Evolutionary conservation across 495 filamentous ascomycete species (phyloP).

Genomic region (Penicillium simplicissimum): DNA sequence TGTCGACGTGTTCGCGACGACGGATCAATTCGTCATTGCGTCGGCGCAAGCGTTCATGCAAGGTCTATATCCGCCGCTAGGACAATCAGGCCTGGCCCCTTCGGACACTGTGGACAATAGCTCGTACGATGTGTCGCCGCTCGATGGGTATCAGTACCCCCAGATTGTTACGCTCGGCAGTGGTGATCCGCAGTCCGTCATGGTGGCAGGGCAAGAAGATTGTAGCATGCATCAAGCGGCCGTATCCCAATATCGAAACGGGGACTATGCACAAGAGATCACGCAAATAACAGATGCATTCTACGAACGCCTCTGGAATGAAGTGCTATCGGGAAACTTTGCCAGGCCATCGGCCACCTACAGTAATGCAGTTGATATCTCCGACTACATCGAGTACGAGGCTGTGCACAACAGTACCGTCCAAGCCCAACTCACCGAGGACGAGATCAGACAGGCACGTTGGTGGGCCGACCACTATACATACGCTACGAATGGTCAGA

Average conservation of each 20-base stretch:
- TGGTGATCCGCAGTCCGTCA: slow-evolving; percentile 56
- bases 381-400: slow-evolving; percentile 74
- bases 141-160: slow-evolving; percentile 75
- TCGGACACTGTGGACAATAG: slow-evolving; percentile 54
- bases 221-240: slow-evolving; percentile 51
- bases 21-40: slow-evolving; percentile 52
- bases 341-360: slow-evolving; percentile 49
- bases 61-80: slow-evolving; percentile 74
- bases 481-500: slow-evolving; percentile 63
- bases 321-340: slow-evolving; percentile 37
- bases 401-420: slow-evolving; percentile 68
- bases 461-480: slow-evolving; percentile 68
- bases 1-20: slow-evolving; percentile 45
- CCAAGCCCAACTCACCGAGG: slow-evolving; percentile 49
- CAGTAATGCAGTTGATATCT: slow-evolving; percentile 60
- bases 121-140: slow-evolving; percentile 54
- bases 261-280: slow-evolving; percentile 39
- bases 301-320: slow-evolving; percentile 50
- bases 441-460: slow-evolving; percentile 56
- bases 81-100: slow-evolving; percentile 41
- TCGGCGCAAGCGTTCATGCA: slow-evolving; percentile 78
- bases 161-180: slow-evolving; percentile 53
- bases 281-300: slow-evolving; percentile 43
- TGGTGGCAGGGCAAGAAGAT: slow-evolving; percentile 57
- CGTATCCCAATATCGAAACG: slow-evolving; percentile 38